Evolutionary conservation across 345 rosid species (phyloP).

Genomic region (Litchi chinensis): DNA sequence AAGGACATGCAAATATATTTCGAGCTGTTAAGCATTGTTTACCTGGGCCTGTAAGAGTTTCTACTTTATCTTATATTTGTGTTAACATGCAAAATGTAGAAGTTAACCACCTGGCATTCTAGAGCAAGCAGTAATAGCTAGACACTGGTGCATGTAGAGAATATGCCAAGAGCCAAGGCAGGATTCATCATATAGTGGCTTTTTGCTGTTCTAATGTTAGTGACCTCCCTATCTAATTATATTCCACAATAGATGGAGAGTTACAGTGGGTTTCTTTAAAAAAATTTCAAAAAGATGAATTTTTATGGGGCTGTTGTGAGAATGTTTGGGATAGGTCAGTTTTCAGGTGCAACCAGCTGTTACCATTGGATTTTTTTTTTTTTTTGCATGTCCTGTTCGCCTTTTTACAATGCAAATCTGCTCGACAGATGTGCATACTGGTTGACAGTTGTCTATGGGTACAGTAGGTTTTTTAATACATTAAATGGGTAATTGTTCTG

Average conservation of each 20-base stretch:
- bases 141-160: conserved; percentile 3
- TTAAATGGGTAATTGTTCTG: conserved; percentile 1
- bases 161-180: not conserved
- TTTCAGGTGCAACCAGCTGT: not conserved
- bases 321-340: conserved; percentile 4
- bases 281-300: conserved; percentile 12
- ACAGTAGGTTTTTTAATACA: conserved; percentile 6
- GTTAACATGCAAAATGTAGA: conserved; percentile 15
- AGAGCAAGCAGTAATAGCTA: conserved; percentile 1
- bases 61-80: conserved; percentile 19
- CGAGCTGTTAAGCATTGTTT: conserved; percentile 91
- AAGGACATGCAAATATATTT: conserved; percentile 83
- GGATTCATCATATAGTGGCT: conserved; percentile 14
- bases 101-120: conserved; percentile 7
- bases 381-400: conserved; percentile 1
- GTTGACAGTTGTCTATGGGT: conserved; percentile 7
- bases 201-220: conserved; percentile 6
- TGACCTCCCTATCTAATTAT: not conserved
- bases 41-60: conserved; percentile 90
- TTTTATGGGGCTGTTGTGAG: conserved; percentile 10
- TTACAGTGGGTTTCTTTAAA: not conserved
- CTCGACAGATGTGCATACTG: not conserved
- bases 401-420: not conserved
- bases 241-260: conserved; percentile 6
- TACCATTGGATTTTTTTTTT: conserved; percentile 1